These are phyloP conservation scores for Pythium rishiriense DNA, from an alignment of 352 stramenopile species.

Conservation along the genomic window DNA sequence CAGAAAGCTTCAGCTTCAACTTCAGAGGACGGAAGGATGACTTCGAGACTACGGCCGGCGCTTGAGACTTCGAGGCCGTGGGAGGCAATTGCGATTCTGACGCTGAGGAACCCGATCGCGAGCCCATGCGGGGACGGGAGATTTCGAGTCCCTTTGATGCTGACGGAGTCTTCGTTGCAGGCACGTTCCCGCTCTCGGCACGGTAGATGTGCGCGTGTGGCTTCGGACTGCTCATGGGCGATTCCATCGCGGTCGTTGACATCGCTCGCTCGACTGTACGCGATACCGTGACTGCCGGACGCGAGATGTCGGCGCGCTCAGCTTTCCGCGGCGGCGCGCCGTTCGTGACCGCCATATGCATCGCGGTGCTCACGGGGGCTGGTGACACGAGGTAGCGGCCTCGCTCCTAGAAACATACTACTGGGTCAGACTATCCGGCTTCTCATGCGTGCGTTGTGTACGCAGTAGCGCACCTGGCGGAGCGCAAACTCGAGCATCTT, in stretches of 20 bases:
- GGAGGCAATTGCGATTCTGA: slow-evolving; percentile 8
- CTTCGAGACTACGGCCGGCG: slow-evolving; percentile 56
- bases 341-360: slow-evolving; percentile 28
- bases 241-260: slow-evolving; percentile 40
- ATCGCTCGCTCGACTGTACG: slow-evolving; percentile 59
- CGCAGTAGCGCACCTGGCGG: slow-evolving; percentile 41
- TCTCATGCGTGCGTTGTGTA: background rate
- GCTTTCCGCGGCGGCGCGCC: slow-evolving; percentile 19
- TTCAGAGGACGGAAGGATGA: slow-evolving; percentile 74
- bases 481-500: slow-evolving; percentile 91
- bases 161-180: slow-evolving; percentile 36
- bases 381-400: slow-evolving; percentile 75
- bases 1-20: slow-evolving; percentile 83
- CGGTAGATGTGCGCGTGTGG: slow-evolving; percentile 54
- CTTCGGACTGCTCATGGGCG: slow-evolving; percentile 29
- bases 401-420: slow-evolving; percentile 3
- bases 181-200: slow-evolving; percentile 51
- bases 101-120: slow-evolving; percentile 32
- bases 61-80: slow-evolving; percentile 42
- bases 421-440: too few relatives aligned
- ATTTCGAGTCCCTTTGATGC: slow-evolving; percentile 71
- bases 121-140: slow-evolving; percentile 72
- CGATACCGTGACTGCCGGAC: slow-evolving; percentile 46
- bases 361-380: slow-evolving; percentile 55
- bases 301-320: slow-evolving; percentile 42